phyloP scores from a whole-genome alignment of 345 rosid genomes.

The Salix koriyanagi region DNA sequence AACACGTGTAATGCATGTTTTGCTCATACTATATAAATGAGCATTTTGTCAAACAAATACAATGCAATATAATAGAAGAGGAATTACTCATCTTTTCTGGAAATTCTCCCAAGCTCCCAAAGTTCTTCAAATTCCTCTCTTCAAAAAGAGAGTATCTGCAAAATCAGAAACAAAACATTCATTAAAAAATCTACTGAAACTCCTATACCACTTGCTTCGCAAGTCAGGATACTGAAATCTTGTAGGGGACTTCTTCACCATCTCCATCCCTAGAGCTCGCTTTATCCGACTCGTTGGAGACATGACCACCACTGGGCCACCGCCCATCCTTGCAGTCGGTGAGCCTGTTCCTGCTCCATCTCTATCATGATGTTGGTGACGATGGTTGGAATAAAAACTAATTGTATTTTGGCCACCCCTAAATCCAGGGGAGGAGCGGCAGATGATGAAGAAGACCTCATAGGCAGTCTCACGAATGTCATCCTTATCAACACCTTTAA shows the following conservation, averaged over 20 bases:
- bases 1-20: too few species aligned
- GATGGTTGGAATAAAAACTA: constrained; percentile 51
- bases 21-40: too few species aligned
- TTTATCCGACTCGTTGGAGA: constrained; percentile 68
- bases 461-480: constrained; percentile 84
- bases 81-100: too few species aligned
- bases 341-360: constrained; percentile 31
- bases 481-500: constrained; percentile 47
- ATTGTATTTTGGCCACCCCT: constrained; percentile 66
- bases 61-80: too few species aligned
- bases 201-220: too few species aligned
- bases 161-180: too few species aligned
- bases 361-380: constrained; percentile 22
- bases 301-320: constrained; percentile 55
- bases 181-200: too few species aligned
- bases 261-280: constrained; percentile 66
- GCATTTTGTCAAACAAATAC: too few species aligned
- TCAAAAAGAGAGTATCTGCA: too few species aligned
- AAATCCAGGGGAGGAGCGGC: constrained; percentile 79
- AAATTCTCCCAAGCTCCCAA: too few species aligned
- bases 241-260: constrained; percentile 65
- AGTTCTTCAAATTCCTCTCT: too few species aligned
- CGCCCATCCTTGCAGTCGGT: constrained; percentile 19
- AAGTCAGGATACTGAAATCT: constrained; percentile 7
- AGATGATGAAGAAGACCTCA: constrained; percentile 81